Evolutionary conservation across 78 protist species (phyloP).

Genomic region (Dictyostelium firmibasis): DNA sequence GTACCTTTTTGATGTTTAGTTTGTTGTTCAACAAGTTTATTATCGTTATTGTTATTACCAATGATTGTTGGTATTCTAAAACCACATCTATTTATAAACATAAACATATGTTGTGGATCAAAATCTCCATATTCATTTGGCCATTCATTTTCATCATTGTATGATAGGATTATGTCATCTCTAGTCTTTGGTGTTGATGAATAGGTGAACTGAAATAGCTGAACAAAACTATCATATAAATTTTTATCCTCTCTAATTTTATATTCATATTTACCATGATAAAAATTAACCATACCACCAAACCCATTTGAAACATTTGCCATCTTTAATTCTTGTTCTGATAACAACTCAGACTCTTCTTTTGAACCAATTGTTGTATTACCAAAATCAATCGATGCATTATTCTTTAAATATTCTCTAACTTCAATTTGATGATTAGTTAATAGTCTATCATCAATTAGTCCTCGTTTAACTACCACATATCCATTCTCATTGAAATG

Average conservation of each 20-base stretch:
- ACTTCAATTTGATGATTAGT: constrained; percentile 38
- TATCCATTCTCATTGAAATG: constrained; percentile 33
- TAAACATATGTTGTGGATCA: constrained; percentile 52
- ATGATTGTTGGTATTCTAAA: constrained; percentile 31
- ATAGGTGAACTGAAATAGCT: constrained; percentile 26
- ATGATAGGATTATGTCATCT: neutral
- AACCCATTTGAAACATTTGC: constrained; percentile 57
- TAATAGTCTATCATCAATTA: neutral
- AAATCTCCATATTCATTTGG: constrained; percentile 37
- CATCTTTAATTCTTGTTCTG: neutral
- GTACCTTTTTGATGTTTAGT: constrained; percentile 58
- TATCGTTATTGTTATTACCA: neutral
- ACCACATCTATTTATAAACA: constrained; percentile 78
- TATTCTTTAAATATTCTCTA: constrained; percentile 27
- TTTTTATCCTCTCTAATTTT: constrained; percentile 28
- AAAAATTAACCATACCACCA: constrained; percentile 72
- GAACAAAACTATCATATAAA: constrained; percentile 23
- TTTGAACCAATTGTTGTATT: neutral
- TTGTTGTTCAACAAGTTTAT: neutral
- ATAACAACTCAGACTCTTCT: neutral
- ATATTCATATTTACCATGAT: constrained; percentile 53
- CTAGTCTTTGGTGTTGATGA: neutral
- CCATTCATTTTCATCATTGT: constrained; percentile 25
- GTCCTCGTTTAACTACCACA: neutral
- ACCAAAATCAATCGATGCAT: constrained; percentile 36